phyloP scores from a whole-genome alignment of 164 flowering plant genomes.

The Berberis vulgaris region DNA sequence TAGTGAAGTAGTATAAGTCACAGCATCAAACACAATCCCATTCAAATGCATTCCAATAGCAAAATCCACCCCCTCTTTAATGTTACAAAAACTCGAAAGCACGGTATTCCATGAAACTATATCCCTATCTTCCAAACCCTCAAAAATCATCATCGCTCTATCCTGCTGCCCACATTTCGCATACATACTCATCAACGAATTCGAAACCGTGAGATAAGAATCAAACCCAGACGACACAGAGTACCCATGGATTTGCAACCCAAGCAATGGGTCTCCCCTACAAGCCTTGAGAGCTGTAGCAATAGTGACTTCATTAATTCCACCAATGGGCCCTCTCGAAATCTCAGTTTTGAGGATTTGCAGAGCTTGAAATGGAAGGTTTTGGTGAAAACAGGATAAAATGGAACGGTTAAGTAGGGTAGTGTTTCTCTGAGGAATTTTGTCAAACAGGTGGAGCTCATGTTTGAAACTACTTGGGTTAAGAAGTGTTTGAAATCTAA shows the following conservation, averaged over 20 bases:
- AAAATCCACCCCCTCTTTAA: slow-evolving; percentile 41
- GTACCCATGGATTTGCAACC: slow-evolving; percentile 59
- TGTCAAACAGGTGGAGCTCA: slow-evolving; percentile 40
- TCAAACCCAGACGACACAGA: slow-evolving; percentile 52
- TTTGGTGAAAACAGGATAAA: slow-evolving; percentile 24
- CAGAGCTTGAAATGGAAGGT: slow-evolving; percentile 32
- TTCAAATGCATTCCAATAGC: slow-evolving; percentile 41
- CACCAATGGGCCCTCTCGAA: slow-evolving; percentile 10
- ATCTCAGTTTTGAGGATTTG: slow-evolving; percentile 33
- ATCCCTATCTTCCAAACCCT: slow-evolving; percentile 37
- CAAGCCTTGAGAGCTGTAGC: slow-evolving; percentile 67
- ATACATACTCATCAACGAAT: slow-evolving; percentile 82
- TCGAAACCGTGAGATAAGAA: slow-evolving; percentile 44
- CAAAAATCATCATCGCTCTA: slow-evolving; percentile 43
- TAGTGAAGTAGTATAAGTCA: slow-evolving; percentile 52
- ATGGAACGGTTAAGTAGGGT: slow-evolving; percentile 22
- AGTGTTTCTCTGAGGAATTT: slow-evolving; percentile 27
- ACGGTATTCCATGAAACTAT: slow-evolving; percentile 79
- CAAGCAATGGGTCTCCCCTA: slow-evolving; percentile 31
- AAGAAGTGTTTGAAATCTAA: background rate
- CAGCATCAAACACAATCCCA: slow-evolving; percentile 67
- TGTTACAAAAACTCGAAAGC: slow-evolving; percentile 48
- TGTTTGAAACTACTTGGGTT: slow-evolving; percentile 6
- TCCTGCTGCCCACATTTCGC: slow-evolving; percentile 39
- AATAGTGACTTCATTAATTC: slow-evolving; percentile 37